A percentile compares a stretch with the other conserved stretches of the same genome.
phyloP scores from a whole-genome alignment of 83 land plant species.

The Thuja plicata region DNA sequence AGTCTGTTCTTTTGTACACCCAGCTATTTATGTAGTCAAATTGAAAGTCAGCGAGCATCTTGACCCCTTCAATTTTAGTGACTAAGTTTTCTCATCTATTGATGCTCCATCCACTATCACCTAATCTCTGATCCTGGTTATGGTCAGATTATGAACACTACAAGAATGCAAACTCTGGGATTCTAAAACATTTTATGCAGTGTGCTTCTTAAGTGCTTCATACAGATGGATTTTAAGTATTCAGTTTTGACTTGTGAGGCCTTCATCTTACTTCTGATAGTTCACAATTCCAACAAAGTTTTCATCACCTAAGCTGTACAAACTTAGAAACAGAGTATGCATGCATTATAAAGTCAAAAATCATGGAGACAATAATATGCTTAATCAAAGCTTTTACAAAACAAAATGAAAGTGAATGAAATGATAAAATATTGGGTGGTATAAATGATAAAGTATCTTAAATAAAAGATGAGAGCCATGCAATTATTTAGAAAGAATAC shows the following conservation, averaged over 20 bases:
- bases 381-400: neutral
- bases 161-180: neutral
- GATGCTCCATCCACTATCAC: neutral
- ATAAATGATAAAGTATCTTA: neutral
- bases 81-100: neutral
- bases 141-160: neutral
- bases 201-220: neutral
- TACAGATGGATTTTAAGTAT: neutral
- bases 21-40: neutral
- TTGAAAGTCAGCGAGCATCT: neutral
- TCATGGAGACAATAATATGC: neutral
- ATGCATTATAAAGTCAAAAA: neutral
- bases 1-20: neutral
- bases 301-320: neutral
- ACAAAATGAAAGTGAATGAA: neutral
- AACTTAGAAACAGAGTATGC: neutral
- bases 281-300: slow-evolving; percentile 5
- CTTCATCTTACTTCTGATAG: neutral
- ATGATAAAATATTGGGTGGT: neutral
- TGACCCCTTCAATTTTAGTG: neutral
- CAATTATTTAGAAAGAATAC: neutral
- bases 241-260: neutral
- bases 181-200: neutral
- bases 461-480: neutral
- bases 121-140: neutral